These are phyloP conservation scores for Escovopsis sp. DNA, from an alignment of 2,329 filamentous ascomycete species.

Conservation along the genomic window DNA sequence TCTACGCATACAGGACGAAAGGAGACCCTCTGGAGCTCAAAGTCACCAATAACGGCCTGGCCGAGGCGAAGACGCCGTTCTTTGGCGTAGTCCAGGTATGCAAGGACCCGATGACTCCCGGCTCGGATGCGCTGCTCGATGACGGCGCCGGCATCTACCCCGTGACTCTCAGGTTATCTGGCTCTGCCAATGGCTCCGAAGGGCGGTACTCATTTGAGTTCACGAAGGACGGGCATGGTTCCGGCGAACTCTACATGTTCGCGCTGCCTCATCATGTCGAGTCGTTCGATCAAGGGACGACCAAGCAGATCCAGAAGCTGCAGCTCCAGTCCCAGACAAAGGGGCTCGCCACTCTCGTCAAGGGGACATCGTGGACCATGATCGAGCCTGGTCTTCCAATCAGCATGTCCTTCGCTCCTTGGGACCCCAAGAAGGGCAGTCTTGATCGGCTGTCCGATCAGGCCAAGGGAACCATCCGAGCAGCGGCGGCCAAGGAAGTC, in stretches of 20 bases:
- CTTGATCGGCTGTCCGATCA: conserved; percentile 32
- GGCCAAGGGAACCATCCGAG: conserved; percentile 44
- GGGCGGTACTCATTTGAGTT: conserved; percentile 66
- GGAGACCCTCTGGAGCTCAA: conserved; percentile 51
- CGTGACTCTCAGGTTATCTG: conserved; percentile 47
- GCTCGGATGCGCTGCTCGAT: conserved; percentile 58
- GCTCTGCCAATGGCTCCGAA: conserved; percentile 38
- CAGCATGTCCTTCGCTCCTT: conserved; percentile 65
- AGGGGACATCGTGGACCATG: conserved; percentile 65
- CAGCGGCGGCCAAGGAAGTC: conserved; percentile 56
- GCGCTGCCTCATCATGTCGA: conserved; percentile 73
- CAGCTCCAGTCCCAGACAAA: conserved; percentile 72
- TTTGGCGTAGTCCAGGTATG: conserved; percentile 69
- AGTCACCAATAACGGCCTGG: conserved; percentile 48
- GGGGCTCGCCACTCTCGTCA: conserved; percentile 58
- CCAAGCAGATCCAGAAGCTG: conserved; percentile 37
- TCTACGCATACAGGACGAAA: conserved; percentile 55
- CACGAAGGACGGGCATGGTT: conserved; percentile 50
- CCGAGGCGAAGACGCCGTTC: conserved; percentile 54
- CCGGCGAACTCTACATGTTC: conserved; percentile 61
- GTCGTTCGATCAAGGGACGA: conserved; percentile 50
- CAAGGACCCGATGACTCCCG: conserved; percentile 48
- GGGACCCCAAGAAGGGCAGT: conserved; percentile 42
- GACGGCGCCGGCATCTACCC: conserved; percentile 63
- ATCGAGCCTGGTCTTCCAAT: conserved; percentile 57